Evolutionary conservation across 176 grass and related monocot species (phyloP).

Genomic region (Alloteropsis semialata): DNA sequence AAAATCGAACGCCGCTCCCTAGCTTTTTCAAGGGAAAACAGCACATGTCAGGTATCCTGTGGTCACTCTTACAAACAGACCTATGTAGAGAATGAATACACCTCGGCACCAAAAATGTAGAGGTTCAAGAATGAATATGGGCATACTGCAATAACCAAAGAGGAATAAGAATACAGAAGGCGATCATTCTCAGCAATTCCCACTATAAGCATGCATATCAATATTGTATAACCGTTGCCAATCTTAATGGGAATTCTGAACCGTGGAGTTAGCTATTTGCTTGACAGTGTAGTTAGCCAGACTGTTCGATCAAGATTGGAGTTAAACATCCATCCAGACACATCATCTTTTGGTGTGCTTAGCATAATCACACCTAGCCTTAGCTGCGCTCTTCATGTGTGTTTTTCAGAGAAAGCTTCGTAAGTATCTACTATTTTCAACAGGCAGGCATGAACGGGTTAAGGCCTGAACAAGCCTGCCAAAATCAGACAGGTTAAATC

Average conservation of each 20-base stretch:
- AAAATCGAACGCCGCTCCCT: conserved; percentile 15
- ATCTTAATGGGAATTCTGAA: conserved; percentile 2
- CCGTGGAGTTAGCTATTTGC: conserved; percentile 7
- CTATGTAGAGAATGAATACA: conserved; percentile 16
- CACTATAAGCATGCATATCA: conserved; percentile 24
- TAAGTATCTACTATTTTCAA: conserved; percentile 29
- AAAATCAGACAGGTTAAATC: conserved; percentile 24
- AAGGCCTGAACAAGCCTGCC: conserved; percentile 34
- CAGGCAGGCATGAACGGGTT: conserved; percentile 1
- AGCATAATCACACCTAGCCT: neutral
- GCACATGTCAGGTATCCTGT: conserved; percentile 19
- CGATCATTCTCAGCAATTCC: neutral
- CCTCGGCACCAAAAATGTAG: conserved; percentile 25
- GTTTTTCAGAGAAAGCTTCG: conserved; percentile 20
- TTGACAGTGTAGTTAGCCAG: conserved; percentile 10
- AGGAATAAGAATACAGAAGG: neutral
- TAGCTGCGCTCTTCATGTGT: neutral
- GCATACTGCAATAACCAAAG: neutral
- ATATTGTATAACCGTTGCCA: conserved; percentile 10
- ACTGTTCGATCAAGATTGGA: conserved; percentile 1
- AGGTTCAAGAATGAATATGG: conserved; percentile 38
- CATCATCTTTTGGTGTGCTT: neutral
- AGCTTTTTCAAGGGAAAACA: conserved; percentile 43
- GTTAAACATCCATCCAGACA: neutral
- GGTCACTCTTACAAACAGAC: conserved; percentile 28